Evolutionary conservation across 768 basidiomycete species (phyloP), one percentile per base, ranked within the genome.

Genomic region (Russula ochroleuca): DNA sequence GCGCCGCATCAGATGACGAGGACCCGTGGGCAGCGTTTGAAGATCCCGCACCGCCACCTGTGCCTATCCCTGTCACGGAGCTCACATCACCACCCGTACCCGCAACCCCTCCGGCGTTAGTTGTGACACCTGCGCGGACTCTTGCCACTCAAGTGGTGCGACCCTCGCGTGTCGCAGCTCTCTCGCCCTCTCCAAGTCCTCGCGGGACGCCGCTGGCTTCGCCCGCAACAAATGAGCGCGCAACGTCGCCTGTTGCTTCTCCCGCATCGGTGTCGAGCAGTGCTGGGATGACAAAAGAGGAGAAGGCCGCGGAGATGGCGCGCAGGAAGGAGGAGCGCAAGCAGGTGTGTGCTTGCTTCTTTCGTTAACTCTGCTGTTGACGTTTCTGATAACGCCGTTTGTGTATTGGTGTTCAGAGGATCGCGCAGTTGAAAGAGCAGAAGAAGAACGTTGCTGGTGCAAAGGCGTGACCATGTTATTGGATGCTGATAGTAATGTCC

Each of bases 231-330:
- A 66, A 66, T 47, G 57, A 63, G 23, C 64, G 71, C 54, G 62
- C 70, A 62, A 71, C n/a, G 56, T 69, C 38, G n/a, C 69, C 35
- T 50, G 66, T 21, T 66, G 70, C 71, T 1, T 4, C 70, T 63
- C 56, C 62, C 72, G n/a, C 53, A 31, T 57, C 56, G 31, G 31
- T 15, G 71, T n/a, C 60, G 28, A 76, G 79, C 60, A 74, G 81
- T 31, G 74, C 73, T 1, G 77, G 76, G 0, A 78, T 93, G 81
- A 81, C 83, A 31, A 97, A 94, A 73, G 96, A 97, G 73, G 94
- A 95, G 69, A 96, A 90, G 74, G 91, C 91, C 1, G 86, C 85
- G n/a, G 93, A 97, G 77, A 88, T 98, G 86, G 89, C 88, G 9
- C 79, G 88, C 67, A 80, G 94, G 63, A 89, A 95, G 71, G 95